Conservation (phyloP, 1,139 yeast species). For the Kurtzmaniella quercitrusa region DNA sequence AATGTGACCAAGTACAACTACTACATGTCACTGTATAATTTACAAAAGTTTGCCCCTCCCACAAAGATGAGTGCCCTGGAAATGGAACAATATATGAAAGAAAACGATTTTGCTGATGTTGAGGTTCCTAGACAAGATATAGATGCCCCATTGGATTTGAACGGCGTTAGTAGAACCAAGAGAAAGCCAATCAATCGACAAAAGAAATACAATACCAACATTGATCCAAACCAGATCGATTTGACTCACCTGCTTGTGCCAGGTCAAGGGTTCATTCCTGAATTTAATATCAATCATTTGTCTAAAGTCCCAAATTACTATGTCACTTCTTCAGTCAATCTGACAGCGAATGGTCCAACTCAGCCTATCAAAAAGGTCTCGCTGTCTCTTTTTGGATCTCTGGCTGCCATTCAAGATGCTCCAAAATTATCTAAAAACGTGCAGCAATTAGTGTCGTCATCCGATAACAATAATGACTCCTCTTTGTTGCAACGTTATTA, state of each 20-base stretch:
- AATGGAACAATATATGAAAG: conserved; percentile 25
- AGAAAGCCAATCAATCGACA: conserved; percentile 29
- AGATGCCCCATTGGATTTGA: neutral
- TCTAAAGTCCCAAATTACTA: conserved; percentile 45
- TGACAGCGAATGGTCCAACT: conserved; percentile 3
- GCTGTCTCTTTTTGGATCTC: conserved; percentile 5
- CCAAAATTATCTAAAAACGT: conserved; percentile 29
- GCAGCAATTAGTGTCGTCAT: conserved; percentile 32
- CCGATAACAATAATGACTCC: conserved; percentile 32
- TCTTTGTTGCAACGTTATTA: conserved; percentile 32
- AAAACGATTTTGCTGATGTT: conserved; percentile 25
- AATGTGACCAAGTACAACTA: conserved; percentile 33
- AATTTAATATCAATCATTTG: conserved; percentile 36
- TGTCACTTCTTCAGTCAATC: conserved; percentile 20
- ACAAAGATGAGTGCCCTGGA: conserved; percentile 29
- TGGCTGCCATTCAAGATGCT: neutral
- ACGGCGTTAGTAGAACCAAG: conserved; percentile 10
- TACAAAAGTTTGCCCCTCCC: conserved; percentile 21
- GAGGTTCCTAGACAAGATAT: conserved; percentile 15
- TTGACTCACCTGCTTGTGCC: conserved; percentile 39
- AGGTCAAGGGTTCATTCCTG: conserved; percentile 45
- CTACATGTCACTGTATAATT: conserved; percentile 22
- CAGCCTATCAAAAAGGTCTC: conserved; percentile 2
- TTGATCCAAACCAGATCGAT: conserved; percentile 40
- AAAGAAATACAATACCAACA: conserved; percentile 27